Conservation (phyloP, 257 asterid genomes). For the Coffea eugenioides region DNA sequence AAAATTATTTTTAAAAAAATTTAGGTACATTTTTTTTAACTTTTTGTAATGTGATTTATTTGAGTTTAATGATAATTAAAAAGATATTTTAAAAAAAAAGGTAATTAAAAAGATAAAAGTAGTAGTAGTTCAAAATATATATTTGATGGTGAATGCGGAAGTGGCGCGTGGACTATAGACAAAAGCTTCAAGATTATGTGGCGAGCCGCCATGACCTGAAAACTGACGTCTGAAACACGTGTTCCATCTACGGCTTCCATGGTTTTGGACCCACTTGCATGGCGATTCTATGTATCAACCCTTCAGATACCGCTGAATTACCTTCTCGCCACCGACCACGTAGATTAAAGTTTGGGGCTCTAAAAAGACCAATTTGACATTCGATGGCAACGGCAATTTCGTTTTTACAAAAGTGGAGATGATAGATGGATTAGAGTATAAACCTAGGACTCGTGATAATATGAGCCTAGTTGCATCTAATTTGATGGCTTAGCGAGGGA, state of each 20-base stretch:
- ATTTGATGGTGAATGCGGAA: background rate
- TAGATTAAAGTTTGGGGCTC: background rate
- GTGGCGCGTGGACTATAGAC: conserved; percentile 19
- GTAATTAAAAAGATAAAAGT: no score
- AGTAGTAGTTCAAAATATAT: no score
- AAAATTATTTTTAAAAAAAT: no score
- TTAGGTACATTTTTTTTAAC: no score
- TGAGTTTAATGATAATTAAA: no score
- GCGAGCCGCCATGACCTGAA: conserved; percentile 31
- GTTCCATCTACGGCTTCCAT: background rate
- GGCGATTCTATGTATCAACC: conserved; percentile 9
- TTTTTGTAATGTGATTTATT: no score
- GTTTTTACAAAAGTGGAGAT: no score
- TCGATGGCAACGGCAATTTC: background rate
- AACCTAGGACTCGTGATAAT: no score
- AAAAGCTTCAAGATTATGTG: conserved; percentile 17
- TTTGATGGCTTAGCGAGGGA: no score
- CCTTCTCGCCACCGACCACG: background rate
- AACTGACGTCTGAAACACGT: conserved; percentile 17
- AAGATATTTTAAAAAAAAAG: background rate
- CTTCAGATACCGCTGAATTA: background rate
- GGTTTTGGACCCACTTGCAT: conserved; percentile 34
- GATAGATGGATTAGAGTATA: no score
- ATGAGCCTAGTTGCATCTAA: no score
- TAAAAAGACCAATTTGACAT: background rate